These are phyloP conservation scores for Adansonia grandidieri DNA, from an alignment of 441 rosid species.

Conservation along the genomic window DNA sequence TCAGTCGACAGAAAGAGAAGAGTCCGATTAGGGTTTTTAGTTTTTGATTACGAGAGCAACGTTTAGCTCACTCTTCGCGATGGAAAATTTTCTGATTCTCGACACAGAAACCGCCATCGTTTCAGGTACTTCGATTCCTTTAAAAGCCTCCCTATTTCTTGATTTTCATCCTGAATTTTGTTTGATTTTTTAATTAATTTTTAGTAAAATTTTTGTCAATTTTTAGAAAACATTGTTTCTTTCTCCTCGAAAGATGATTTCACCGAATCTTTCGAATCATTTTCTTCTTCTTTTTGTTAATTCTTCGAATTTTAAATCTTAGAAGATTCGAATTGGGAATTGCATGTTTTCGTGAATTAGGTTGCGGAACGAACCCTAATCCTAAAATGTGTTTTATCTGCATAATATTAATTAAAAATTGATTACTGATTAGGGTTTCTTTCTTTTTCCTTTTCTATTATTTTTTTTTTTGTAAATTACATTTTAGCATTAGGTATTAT, in stretches of 20 bases:
- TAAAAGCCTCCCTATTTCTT: neutral
- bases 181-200: neutral
- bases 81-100: slow-evolving; percentile 28
- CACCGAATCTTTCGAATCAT: neutral
- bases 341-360: neutral
- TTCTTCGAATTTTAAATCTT: neutral
- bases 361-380: neutral
- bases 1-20: neutral
- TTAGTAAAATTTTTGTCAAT: neutral
- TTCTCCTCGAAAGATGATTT: neutral
- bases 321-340: neutral
- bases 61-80: slow-evolving; percentile 10
- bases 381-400: neutral
- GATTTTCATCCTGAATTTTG: neutral
- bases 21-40: neutral
- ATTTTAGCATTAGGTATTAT: neutral
- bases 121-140: slow-evolving; percentile 27
- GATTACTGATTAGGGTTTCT: neutral
- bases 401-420: neutral
- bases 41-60: slow-evolving; percentile 4
- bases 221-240: neutral
- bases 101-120: slow-evolving; percentile 9
- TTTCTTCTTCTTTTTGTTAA: neutral
- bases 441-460: too few relatives aligned
- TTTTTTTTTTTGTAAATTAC: neutral